Base-by-base conservation (phyloP, 257 asterid species). In the Voacanga thouarsii region DNA sequence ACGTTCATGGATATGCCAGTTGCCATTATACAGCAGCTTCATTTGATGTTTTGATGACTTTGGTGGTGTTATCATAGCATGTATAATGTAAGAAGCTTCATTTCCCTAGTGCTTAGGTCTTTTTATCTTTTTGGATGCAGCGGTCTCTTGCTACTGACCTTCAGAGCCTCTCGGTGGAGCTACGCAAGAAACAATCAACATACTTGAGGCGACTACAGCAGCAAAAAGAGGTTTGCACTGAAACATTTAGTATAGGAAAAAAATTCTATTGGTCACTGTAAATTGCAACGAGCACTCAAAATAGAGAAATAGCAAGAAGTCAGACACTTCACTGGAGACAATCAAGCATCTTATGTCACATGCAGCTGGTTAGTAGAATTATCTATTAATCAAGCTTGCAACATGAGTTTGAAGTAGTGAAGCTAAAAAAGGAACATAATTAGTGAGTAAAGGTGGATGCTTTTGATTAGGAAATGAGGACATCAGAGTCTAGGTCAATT, bases 101-200 rank as follows among this genome's bases (percentile, higher is more conserved):
- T 39, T 71, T 45, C 57, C 15, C 18, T 16, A 75, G n/a, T 75
- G 69, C 80, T 78, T 39, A 81, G n/a, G 18, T 69, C 26, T 28
- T 66, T 66, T 11, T 24, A 19, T 73, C 57, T 49, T 64, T 72
- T 51, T 82, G 66, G 41, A 47, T 45, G 3, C 83, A 83, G 89
- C 78, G 82, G 39, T 85, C 89, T 78, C 85, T 85, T 81, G 89
- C 87, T 60, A 83, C 87, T 65, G 87, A 83, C 79, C 87, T 85
- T 76, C 82, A 85, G 68, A 83, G 75, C 80, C 82, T 85, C 53
- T 85, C 89, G 59, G 73, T 76, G 77, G 89, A 85, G 77, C 81
- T 85, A 45, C 85, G 87, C 47, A 85, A 73, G 81, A 83, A 83
- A 79, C 89, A 85, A 61, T 85, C 89, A 3, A 51, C 81, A 60